Evolutionary conservation across 208 protist species (phyloP).

Genomic region (Willaertia magna): DNA sequence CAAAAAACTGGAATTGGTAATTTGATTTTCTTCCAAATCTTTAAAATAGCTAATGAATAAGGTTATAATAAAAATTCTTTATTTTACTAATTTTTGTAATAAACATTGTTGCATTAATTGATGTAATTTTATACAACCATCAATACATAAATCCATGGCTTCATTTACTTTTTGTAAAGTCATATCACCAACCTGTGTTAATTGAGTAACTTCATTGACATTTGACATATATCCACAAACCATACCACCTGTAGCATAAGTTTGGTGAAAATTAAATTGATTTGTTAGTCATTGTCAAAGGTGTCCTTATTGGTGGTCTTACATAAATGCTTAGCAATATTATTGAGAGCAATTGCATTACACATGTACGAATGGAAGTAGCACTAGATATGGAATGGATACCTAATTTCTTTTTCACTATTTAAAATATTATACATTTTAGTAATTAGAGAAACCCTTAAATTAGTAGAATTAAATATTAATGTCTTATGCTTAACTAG

Average conservation of each 20-base stretch:
- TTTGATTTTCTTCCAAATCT: too few relatives aligned
- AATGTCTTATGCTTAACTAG: neutral
- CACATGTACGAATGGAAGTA: neutral
- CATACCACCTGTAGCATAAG: neutral
- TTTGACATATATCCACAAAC: slow-evolving; percentile 8
- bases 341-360: neutral
- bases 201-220: slow-evolving; percentile 20
- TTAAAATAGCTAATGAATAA: too few relatives aligned
- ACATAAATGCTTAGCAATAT: neutral
- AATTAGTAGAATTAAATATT: neutral
- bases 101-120: slow-evolving; percentile 8
- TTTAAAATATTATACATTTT: neutral
- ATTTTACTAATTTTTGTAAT: too few relatives aligned
- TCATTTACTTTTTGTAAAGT: neutral
- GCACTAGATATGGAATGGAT: neutral
- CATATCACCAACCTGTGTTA: slow-evolving; percentile 18
- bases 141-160: slow-evolving; percentile 7
- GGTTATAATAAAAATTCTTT: too few relatives aligned
- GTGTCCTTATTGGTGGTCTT: neutral
- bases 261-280: neutral
- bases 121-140: slow-evolving; percentile 2
- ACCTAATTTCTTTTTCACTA: neutral
- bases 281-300: neutral
- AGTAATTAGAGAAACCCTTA: neutral
- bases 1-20: too few relatives aligned